Base-by-base conservation (phyloP, 2,329 filamentous ascomycete species). In the Colletotrichum sp. region DNA sequence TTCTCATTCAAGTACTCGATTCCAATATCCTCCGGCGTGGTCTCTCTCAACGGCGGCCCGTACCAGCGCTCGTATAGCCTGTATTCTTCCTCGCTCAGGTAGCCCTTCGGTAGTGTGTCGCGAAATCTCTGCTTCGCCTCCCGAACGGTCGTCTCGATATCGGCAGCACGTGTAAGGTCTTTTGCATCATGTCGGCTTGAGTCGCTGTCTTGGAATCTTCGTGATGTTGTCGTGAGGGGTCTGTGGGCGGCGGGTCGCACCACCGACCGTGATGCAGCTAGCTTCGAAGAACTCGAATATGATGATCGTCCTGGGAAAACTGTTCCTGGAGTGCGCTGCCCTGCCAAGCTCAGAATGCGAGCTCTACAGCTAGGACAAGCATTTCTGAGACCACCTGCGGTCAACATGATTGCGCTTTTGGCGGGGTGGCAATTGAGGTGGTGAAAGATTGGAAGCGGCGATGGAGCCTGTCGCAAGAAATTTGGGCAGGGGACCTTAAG, bases 11-110 rank as follows among this genome's bases (percentile, higher is more conserved):
- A 2, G 74, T 85, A 76, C 2, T 87, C 85, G 76, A 86, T 89
- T 30, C 85, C 91, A 6, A 92, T 88, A 82, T 94, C 91, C 73
- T 93, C 92, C 2, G 90, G 88, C 9, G 81, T 83, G 3, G 91
- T 93, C 68, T 90, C 88, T 56, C 92, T 89, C 76, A 94, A 82
- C 3, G 96, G 95, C 39, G 93, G 88, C 2, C 96, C 96, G 82
- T 97, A 98, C 18, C 98, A 86, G 77, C 95, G 89, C 81, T 94
- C 92, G 83, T 98, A 98, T 1, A 98, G 86, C 64, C 86, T 87
- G 80, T 94, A 93, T 83, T 98, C 96, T 69, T 94, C 90, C 1
- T 89, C 88, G 39, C 88, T 92, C 67, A 98, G 84, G 79, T 95
- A 91, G 39, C 90, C 92, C 36, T 92, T 90, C 0, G 96, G 96